Base-by-base conservation (phyloP, 1,284 basidiomycete species). In the Vanrija sp. region DNA sequence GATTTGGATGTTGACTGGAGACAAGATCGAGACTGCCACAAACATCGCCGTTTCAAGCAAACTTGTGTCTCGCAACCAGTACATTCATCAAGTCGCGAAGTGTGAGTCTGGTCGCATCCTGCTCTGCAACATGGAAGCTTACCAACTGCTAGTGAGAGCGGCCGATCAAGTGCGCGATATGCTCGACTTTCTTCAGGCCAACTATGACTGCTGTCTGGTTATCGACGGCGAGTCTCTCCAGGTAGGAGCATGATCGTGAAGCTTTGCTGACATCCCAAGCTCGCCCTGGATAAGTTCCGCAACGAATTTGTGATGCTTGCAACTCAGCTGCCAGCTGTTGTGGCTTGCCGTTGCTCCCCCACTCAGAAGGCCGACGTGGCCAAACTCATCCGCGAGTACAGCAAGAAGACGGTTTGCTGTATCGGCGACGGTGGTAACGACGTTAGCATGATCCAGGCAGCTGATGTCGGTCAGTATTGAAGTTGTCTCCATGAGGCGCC, bases 1-100 rank as follows among this genome's bases (percentile, higher is more conserved):
- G 80, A 97, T 99, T 52, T 99, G 96, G 96, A 98, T 99, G 96
- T 79, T 98, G 65, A 99, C 96, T 0, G 96, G 96, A 0, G 96
- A 98, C 77, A 98, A 98, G 79, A 93, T 98, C 58, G 96, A 99
- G 79, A 99, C 96, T 3, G 96, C 96, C 7, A 89, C 94, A 27
- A 97, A 94, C 75, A 98, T 99, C 65, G 94, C 95, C 1, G 93
- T 98, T 59, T 97, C 92, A 36, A 96, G 90, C 25, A 98, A 98
- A 72, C 80, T 98, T 22, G 95, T 98, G 0, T 88, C 91, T 16
- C 81, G 96, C 62, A 93, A 93, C 67, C 96, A 98, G 73, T 98
- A 97, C 71, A 96, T 99, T 35, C 94, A 98, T 66, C 93, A 97
- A 68, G 88, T 98, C 24, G 84, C 95, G 2, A 98, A 97, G 75